Conservation (phyloP, 2,329 filamentous ascomycete genomes). For the Penicillium rolfsii region DNA sequence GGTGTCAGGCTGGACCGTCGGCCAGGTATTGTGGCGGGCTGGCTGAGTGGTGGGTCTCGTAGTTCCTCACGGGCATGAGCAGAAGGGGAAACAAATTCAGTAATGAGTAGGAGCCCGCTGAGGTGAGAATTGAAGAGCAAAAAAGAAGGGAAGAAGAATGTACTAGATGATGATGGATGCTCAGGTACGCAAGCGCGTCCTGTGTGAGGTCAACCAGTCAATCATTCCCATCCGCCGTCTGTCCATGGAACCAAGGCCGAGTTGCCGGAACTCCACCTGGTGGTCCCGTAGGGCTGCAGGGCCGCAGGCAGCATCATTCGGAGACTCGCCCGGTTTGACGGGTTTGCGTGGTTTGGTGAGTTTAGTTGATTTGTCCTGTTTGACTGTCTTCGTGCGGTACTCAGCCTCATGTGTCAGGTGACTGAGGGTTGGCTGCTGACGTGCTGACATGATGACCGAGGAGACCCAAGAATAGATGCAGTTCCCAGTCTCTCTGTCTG, state of each 20-base stretch:
- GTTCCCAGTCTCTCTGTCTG: too few species aligned
- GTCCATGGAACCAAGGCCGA: constrained; percentile 3
- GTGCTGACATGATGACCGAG: neutral
- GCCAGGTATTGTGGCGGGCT: constrained; percentile 12
- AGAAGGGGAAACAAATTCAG: neutral
- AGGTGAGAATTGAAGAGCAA: neutral
- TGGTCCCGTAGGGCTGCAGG: constrained; percentile 17
- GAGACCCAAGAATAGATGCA: neutral
- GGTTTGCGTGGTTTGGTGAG: neutral
- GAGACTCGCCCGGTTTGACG: neutral
- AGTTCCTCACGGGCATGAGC: neutral
- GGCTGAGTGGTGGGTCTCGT: constrained; percentile 20
- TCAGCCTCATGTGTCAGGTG: neutral
- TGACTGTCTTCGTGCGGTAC: neutral
- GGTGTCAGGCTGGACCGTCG: neutral
- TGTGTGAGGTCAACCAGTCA: neutral
- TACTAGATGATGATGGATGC: neutral
- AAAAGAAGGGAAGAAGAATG: neutral
- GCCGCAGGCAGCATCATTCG: constrained; percentile 18
- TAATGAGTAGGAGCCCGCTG: neutral
- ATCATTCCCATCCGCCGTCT: too few species aligned
- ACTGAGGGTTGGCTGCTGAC: neutral
- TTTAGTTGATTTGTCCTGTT: neutral
- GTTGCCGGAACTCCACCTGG: neutral
- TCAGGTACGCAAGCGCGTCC: neutral